phyloP scores from a whole-genome alignment of 2,329 filamentous ascomycete genomes.

The Zopfia rhizophila region DNA sequence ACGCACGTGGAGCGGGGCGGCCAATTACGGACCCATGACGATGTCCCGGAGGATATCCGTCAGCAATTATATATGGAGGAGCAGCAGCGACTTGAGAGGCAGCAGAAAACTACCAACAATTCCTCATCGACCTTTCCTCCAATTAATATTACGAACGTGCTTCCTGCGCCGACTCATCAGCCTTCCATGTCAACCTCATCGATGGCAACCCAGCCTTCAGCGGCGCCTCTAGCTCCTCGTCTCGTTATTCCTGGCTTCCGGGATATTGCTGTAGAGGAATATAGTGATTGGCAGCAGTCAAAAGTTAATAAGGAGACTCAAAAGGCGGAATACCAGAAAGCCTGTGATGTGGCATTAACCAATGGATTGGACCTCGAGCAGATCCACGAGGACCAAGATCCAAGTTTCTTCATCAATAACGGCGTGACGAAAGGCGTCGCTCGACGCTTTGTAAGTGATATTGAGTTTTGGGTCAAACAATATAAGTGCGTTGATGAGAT shows the following conservation, averaged over 20 bases:
- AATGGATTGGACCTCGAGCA: slow-evolving; percentile 31
- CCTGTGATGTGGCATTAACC: slow-evolving; percentile 14
- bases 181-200: slow-evolving; percentile 9
- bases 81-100: slow-evolving; percentile 34
- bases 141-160: slow-evolving; percentile 45
- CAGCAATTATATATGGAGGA: slow-evolving; percentile 47
- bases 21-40: slow-evolving; percentile 33
- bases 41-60: slow-evolving; percentile 44
- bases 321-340: slow-evolving; percentile 24
- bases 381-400: slow-evolving; percentile 42
- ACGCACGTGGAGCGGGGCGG: slow-evolving; percentile 36
- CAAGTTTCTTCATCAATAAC: slow-evolving; percentile 40
- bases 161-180: slow-evolving; percentile 21
- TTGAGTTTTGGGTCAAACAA: slow-evolving; percentile 24
- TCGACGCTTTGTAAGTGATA: slow-evolving; percentile 42
- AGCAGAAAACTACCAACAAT: slow-evolving; percentile 25
- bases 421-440: slow-evolving; percentile 43
- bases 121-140: slow-evolving; percentile 29
- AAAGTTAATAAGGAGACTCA: slow-evolving; percentile 19
- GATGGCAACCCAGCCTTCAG: slow-evolving; percentile 8
- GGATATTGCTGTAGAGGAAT: slow-evolving; percentile 23
- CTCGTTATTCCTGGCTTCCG: slow-evolving; percentile 26
- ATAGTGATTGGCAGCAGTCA: slow-evolving; percentile 30
- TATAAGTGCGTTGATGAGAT: slow-evolving; percentile 12
- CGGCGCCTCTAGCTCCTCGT: slow-evolving; percentile 5